Percentiles rank a stretch among this genome's conserved stretches.
Evolutionary conservation across 2,329 filamentous ascomycete species (phyloP).

Genomic region (Mycosphaerella arachidis): DNA sequence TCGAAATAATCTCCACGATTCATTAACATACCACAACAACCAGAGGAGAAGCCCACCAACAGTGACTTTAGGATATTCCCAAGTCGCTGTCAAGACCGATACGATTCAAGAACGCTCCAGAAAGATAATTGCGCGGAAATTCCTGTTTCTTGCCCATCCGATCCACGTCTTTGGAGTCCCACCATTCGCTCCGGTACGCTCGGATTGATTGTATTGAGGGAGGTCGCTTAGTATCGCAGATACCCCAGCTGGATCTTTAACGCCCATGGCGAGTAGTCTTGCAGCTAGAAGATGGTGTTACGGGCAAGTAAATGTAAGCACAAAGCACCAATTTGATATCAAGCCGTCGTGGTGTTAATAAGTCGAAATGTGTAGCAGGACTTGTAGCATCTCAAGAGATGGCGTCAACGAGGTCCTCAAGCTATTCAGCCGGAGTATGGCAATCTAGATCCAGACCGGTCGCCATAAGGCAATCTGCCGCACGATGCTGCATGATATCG

Average conservation of each 20-base stretch:
- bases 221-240: no score
- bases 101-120: conserved; percentile 16
- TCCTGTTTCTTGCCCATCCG: conserved; percentile 24
- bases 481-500: neutral
- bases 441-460: no score
- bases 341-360: no score
- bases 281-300: no score
- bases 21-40: conserved; percentile 11
- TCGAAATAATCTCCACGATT: conserved; percentile 1
- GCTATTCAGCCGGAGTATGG: no score
- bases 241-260: no score
- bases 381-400: no score
- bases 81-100: conserved; percentile 12
- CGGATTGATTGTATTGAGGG: neutral
- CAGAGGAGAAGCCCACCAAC: conserved; percentile 14
- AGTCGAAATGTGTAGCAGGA: no score
- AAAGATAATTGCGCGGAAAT: conserved; percentile 17
- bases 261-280: no score
- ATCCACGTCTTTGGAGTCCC: conserved; percentile 16
- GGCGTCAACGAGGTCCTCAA: no score
- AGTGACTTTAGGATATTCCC: conserved; percentile 18
- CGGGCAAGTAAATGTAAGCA: no score
- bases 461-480: neutral
- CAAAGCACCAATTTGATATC: no score
- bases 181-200: neutral